Base-by-base conservation (phyloP, 2,329 filamentous ascomycete species). In the Teratosphaeria epicoccoides region DNA sequence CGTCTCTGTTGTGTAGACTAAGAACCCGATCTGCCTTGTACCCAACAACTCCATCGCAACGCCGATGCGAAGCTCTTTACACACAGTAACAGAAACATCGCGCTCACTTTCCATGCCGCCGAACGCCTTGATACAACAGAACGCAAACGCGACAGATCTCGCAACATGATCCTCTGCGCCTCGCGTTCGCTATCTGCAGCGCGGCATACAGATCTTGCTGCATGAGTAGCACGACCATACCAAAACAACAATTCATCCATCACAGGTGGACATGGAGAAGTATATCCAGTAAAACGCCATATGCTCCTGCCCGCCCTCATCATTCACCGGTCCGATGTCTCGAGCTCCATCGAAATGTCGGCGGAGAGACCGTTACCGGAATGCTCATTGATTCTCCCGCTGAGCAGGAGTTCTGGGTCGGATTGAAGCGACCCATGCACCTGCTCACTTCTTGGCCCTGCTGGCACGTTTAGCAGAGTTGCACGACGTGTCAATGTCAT, bases 381-480 rank as follows among this genome's bases (percentile, higher is more conserved):
- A 20, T 14, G 14, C n/a, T n/a, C 33, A 40, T n/a, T 40, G 7
- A 40, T 14, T 17, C 33, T 40, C 14, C 33, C 33, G 33, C 33
- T 40, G 33, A 40, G 33, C 33, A 17, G 33, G n/a, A 20, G 10
- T 6, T 40, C 33, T 7, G 17, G 33, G 9, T 17, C 14, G 33
- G 14, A 40, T 7, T 40, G 6, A 40, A 17, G n/a, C 14, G 14
- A 40, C 33, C n/a, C 6, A 40, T 17, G 9, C 14, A 40, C 33
- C 17, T 6, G n/a, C 33, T 40, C 23, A 24, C 28, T 48, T 48
- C 52, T 47, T 43, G 50, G 49, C 46, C 48, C 49, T 46, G 46
- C 25, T 20, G 48, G 50, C 49, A 24, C 55, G n/a, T 51, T 59
- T 51, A 59, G 55, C 54, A 50, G 25, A 55, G 33, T 43, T 50